A percentile compares a stretch with the other conserved stretches of the same genome.
Conservation (phyloP, 2,329 filamentous ascomycete species). For the Pseudonectria buxi region DNA sequence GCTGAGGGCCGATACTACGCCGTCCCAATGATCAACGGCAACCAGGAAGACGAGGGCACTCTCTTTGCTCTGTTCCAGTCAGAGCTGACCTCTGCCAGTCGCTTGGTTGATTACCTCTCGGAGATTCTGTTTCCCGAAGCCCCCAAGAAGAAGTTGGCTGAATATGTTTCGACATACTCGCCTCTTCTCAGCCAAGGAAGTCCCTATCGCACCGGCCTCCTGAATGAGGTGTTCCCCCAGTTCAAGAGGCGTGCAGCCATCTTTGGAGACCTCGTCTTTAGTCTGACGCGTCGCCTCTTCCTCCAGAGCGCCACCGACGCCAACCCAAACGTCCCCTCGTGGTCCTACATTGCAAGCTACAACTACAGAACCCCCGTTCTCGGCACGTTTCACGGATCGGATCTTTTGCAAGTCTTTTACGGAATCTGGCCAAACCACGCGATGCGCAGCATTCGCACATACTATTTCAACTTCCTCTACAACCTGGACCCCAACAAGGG, state of each 20-base stretch:
- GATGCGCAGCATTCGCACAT: constrained; percentile 52
- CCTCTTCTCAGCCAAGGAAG: constrained; percentile 51
- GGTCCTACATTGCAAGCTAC: constrained; percentile 72
- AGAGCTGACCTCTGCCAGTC: constrained; percentile 56
- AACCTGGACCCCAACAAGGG: constrained; percentile 62
- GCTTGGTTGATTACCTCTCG: constrained; percentile 56
- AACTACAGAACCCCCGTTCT: constrained; percentile 63
- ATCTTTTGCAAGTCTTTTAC: constrained; percentile 63
- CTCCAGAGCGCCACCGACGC: constrained; percentile 40
- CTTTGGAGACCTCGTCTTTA: constrained; percentile 70
- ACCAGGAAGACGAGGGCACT: constrained; percentile 77
- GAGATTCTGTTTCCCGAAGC: constrained; percentile 54
- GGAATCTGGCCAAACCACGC: constrained; percentile 58
- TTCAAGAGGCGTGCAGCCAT: constrained; percentile 73
- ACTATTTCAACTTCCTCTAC: constrained; percentile 68
- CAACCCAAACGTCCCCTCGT: constrained; percentile 55
- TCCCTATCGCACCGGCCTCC: constrained; percentile 60
- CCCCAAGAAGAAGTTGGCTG: constrained; percentile 41
- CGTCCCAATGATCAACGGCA: constrained; percentile 53
- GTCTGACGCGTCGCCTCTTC: constrained; percentile 60
- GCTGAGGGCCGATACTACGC: constrained; percentile 41
- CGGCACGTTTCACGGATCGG: constrained; percentile 69
- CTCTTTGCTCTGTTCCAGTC: constrained; percentile 63
- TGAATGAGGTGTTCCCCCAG: constrained; percentile 70
- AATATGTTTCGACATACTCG: constrained; percentile 57